These are phyloP conservation scores for Babesia ovis DNA, from an alignment of 169 alveolate genomes.

Conservation along the genomic window DNA sequence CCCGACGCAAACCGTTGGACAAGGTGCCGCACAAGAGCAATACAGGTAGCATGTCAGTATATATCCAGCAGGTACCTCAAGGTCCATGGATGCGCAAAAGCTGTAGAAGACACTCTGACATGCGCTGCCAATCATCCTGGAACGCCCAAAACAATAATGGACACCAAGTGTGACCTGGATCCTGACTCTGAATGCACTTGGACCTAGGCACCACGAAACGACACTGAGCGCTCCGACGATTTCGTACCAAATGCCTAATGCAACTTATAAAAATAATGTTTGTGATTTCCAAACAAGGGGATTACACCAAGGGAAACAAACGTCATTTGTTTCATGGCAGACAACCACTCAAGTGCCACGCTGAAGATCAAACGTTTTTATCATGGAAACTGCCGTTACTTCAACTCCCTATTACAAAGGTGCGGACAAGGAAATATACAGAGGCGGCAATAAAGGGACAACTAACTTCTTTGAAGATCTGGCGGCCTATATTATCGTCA, in stretches of 20 bases:
- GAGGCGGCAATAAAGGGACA: neutral
- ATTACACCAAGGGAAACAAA: neutral
- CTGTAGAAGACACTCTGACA: neutral
- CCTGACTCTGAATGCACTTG: constrained; percentile 37
- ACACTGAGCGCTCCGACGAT: constrained; percentile 8
- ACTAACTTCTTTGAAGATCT: constrained; percentile 21
- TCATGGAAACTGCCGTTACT: neutral
- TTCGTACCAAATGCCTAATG: neutral
- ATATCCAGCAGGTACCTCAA: neutral
- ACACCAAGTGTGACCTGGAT: neutral
- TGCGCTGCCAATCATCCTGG: neutral
- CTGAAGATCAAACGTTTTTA: neutral
- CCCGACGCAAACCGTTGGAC: neutral
- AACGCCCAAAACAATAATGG: neutral
- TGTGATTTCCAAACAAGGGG: neutral
- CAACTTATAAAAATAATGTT: neutral
- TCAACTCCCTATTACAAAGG: neutral
- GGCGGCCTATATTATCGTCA: constrained; percentile 30
- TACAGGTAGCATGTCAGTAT: neutral
- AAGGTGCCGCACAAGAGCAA: neutral
- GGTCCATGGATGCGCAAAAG: neutral
- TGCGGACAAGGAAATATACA: neutral
- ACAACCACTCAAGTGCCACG: neutral
- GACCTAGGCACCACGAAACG: constrained; percentile 13
- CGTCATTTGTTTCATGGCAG: neutral